Evolutionary conservation across 345 rosid genomes (phyloP), one percentile per base, ranked within the genome.

Genomic region (Lagerstroemia speciosa): DNA sequence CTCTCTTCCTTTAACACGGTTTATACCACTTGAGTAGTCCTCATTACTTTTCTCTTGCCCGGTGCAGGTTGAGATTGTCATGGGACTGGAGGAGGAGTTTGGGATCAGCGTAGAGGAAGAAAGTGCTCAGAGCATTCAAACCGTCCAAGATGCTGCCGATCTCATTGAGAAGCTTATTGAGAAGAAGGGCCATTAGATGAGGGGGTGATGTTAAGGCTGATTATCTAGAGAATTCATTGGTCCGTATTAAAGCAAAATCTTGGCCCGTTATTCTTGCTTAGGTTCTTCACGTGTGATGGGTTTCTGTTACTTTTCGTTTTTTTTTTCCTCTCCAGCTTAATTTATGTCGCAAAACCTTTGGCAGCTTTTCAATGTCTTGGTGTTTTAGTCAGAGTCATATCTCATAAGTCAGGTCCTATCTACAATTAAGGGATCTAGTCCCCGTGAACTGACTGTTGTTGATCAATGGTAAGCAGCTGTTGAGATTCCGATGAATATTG

Each of bases 81-180:
- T 81, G 73, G 80, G 74, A 50, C 69, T 73, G 1, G 81, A 76
- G 62, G 82, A 80, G 71, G 82, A 79, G 67, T 80, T 80, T 41
- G 82, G 75, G 72, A 80, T 82, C 62, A 75, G 78, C 0, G 78
- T 77, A 69, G 86, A 77, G 73, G 86, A 77, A 62, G 81, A 79
- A 62, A 73, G 78, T 15, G 81, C 86, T 3, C 77, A 82, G 73
- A 66, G 70, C 72, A 82, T 82, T 32, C 41, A 74, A 67, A 77
- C 81, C 4, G 79, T 77, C 52, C 83, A 79, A 64, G 85, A 82
- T 60, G 83, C 85, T 7, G 81, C 83, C 2, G 81, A 82, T 71
- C 66, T 82, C 41, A 82, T 79, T 11, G 85, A 79, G 74, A 67
- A 75, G 67, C 74, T 76, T 29, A 30, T 75, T 14, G 75, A 63